phyloP scores from a whole-genome alignment of 2,329 filamentous ascomycete species.

The Talaromyces sp. region DNA sequence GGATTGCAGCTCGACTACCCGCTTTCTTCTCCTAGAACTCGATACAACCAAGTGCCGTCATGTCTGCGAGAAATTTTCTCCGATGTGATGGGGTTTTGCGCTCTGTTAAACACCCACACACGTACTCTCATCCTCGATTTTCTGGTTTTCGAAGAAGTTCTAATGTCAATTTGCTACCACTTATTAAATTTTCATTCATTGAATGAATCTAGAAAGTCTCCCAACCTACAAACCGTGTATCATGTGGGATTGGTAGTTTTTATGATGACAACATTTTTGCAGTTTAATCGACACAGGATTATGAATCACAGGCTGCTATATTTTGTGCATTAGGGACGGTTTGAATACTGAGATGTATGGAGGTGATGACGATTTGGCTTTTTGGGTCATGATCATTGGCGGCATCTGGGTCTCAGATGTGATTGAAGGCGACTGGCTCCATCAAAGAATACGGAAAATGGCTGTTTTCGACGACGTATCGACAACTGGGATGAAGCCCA shows the following conservation, averaged over 20 bases:
- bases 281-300: neutral
- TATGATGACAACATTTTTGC: slow-evolving; percentile 9
- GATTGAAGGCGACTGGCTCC: neutral
- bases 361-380: neutral
- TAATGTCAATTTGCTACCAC: slow-evolving; percentile 7
- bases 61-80: slow-evolving; percentile 2
- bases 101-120: slow-evolving; percentile 2
- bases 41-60: neutral
- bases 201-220: neutral
- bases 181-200: slow-evolving; percentile 3
- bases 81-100: slow-evolving; percentile 2
- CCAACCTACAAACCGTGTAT: neutral
- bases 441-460: neutral
- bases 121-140: neutral
- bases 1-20: neutral
- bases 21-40: neutral
- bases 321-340: neutral
- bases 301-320: neutral
- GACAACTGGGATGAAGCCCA: neutral
- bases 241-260: slow-evolving; percentile 5
- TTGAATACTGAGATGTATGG: neutral
- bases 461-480: neutral
- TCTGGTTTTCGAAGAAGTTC: slow-evolving; percentile 2
- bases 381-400: slow-evolving; percentile 7
- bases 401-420: slow-evolving; percentile 4